A percentile compares a stretch with the other conserved stretches of the same genome.
Conservation (phyloP, 1,139 yeast species). For the Yamadazyma taylorii region DNA sequence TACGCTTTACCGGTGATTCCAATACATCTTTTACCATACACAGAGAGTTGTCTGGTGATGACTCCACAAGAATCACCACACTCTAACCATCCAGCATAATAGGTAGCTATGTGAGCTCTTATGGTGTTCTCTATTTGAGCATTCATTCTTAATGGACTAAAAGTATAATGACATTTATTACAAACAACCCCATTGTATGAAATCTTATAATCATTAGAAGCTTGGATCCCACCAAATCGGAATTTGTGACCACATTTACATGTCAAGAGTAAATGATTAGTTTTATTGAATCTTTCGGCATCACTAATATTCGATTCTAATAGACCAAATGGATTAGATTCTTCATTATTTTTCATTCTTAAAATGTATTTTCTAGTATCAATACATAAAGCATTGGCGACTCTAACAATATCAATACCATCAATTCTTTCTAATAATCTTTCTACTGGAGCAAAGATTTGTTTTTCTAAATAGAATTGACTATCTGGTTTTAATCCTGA, state of each 20-base stretch:
- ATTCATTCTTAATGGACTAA: constrained; percentile 57
- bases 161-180: constrained; percentile 50
- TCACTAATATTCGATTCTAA: constrained; percentile 83
- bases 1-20: constrained; percentile 59
- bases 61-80: constrained; percentile 88
- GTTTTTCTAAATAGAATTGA: constrained; percentile 79
- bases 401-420: constrained; percentile 78
- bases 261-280: constrained; percentile 52
- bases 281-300: constrained; percentile 73
- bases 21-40: constrained; percentile 85
- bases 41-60: constrained; percentile 81
- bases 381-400: constrained; percentile 76
- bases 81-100: constrained; percentile 80
- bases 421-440: constrained; percentile 83
- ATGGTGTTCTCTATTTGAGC: constrained; percentile 74
- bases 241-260: constrained; percentile 68
- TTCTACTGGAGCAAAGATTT: constrained; percentile 87
- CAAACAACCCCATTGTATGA: constrained; percentile 75
- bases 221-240: constrained; percentile 71
- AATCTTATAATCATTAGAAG: constrained; percentile 58
- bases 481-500: constrained; percentile 67
- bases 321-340: constrained; percentile 55
- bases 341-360: constrained; percentile 41
- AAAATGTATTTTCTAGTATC: constrained; percentile 66
- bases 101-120: constrained; percentile 67